Percentiles rank a stretch among this genome's conserved stretches.
Evolutionary conservation across 331 rosid genomes (phyloP).

Genomic region (Stylosanthes scabra): DNA sequence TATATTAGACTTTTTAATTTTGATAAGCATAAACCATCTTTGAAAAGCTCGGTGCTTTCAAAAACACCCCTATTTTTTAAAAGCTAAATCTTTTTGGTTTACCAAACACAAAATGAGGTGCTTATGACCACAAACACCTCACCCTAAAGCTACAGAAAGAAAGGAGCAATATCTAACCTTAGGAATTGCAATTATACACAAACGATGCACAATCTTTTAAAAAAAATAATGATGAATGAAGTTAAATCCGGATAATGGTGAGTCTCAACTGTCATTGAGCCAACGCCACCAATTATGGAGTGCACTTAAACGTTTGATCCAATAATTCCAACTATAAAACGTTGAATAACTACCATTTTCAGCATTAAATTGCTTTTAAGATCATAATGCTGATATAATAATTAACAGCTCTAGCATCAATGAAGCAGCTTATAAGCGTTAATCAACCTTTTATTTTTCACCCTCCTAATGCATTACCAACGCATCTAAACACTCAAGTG

Average conservation of each 20-base stretch:
- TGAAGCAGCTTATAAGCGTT: neutral
- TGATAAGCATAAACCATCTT: too few relatives aligned
- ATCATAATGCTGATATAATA: conserved; percentile 1
- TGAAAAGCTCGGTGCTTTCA: too few relatives aligned
- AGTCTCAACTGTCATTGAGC: neutral
- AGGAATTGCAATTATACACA: neutral
- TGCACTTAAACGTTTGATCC: neutral
- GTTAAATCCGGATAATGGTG: neutral
- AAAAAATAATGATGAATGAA: neutral
- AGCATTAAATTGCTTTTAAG: conserved; percentile 1
- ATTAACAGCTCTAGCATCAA: neutral
- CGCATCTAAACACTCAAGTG: neutral
- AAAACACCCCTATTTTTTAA: too few relatives aligned
- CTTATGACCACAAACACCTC: too few relatives aligned
- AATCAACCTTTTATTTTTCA: too few relatives aligned
- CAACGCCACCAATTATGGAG: neutral
- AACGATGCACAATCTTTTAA: too few relatives aligned
- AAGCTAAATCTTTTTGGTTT: too few relatives aligned
- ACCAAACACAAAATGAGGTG: too few relatives aligned
- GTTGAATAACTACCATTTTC: neutral
- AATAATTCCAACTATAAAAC: neutral
- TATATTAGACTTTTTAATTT: too few relatives aligned
- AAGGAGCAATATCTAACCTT: neutral
- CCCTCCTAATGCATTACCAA: neutral
- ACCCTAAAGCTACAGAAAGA: too few relatives aligned